These are phyloP conservation scores for Blastobotrys petasosporus DNA, from an alignment of 1,139 yeast species.

Conservation along the genomic window DNA sequence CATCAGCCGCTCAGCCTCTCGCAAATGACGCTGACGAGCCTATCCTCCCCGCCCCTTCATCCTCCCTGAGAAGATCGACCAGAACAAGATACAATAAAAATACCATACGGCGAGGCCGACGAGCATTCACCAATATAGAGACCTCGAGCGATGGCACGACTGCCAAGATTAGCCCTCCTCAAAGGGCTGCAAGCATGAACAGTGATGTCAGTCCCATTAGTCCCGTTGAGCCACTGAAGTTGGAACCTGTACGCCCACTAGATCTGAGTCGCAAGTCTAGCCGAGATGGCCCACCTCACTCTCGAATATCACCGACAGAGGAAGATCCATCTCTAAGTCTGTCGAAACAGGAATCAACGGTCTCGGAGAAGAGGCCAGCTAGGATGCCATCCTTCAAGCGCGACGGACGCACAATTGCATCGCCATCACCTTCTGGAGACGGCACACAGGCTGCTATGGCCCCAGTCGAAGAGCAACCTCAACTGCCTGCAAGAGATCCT, in stretches of 20 bases:
- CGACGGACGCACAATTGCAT: neutral
- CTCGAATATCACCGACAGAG: no score
- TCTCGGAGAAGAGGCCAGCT: neutral
- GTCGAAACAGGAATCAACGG: no score
- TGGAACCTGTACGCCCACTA: constrained; percentile 5
- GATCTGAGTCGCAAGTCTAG: neutral
- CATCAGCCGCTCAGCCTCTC: constrained; percentile 15
- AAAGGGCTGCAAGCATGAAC: neutral
- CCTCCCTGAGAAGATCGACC: constrained; percentile 28
- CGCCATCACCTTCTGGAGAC: neutral
- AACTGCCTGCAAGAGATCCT: neutral
- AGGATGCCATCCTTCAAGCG: neutral
- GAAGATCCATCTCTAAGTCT: no score
- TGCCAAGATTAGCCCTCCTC: neutral
- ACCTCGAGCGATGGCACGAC: constrained; percentile 2
- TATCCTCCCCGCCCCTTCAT: constrained; percentile 26
- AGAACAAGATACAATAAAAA: constrained; percentile 27
- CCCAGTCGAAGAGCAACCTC: neutral
- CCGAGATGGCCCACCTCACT: neutral
- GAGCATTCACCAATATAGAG: constrained; percentile 9
- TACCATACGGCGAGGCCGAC: constrained; percentile 21
- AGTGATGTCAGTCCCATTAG: neutral
- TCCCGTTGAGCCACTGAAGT: neutral
- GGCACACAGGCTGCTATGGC: neutral
- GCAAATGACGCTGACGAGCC: constrained; percentile 29